Evolutionary conservation across 106 monocot species (phyloP).

Genomic region (Dioscorea dumetorum): DNA sequence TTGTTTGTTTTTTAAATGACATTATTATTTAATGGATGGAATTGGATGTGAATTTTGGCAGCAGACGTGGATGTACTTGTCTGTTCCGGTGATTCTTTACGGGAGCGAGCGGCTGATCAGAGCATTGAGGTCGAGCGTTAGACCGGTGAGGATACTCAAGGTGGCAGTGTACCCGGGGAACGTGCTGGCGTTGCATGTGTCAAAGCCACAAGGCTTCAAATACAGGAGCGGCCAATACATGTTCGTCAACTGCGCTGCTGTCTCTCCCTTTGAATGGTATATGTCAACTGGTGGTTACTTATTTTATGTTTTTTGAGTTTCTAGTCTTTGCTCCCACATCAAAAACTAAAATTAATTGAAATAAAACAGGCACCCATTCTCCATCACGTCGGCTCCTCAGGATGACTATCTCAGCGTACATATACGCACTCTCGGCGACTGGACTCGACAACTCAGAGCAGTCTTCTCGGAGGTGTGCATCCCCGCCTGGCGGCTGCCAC

Average conservation of each 20-base stretch:
- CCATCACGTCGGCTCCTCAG: slow-evolving; percentile 87
- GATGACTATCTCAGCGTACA: slow-evolving; percentile 90
- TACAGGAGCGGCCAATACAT: slow-evolving; percentile 90
- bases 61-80: slow-evolving; percentile 94
- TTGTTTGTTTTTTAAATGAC: too few relatives aligned
- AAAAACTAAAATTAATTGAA: not conserved
- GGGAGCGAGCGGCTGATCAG: slow-evolving; percentile 49
- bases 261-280: slow-evolving; percentile 90
- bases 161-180: slow-evolving; percentile 88
- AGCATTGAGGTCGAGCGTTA: slow-evolving; percentile 56
- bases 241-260: slow-evolving; percentile 80
- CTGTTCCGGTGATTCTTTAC: slow-evolving; percentile 61
- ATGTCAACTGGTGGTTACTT: not conserved
- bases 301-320: too few relatives aligned
- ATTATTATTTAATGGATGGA: not conserved
- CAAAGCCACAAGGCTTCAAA: slow-evolving; percentile 71
- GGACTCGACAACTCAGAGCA: slow-evolving; percentile 72
- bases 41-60: not conserved
- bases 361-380: slow-evolving; percentile 95
- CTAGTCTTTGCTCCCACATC: too few relatives aligned
- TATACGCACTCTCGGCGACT: slow-evolving; percentile 87
- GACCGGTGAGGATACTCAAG: slow-evolving; percentile 69
- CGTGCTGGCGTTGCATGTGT: slow-evolving; percentile 63
- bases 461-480: slow-evolving; percentile 74
- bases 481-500: too few relatives aligned